Evolutionary conservation across 441 rosid species (phyloP).

Genomic region (Populus trichocarpa): DNA sequence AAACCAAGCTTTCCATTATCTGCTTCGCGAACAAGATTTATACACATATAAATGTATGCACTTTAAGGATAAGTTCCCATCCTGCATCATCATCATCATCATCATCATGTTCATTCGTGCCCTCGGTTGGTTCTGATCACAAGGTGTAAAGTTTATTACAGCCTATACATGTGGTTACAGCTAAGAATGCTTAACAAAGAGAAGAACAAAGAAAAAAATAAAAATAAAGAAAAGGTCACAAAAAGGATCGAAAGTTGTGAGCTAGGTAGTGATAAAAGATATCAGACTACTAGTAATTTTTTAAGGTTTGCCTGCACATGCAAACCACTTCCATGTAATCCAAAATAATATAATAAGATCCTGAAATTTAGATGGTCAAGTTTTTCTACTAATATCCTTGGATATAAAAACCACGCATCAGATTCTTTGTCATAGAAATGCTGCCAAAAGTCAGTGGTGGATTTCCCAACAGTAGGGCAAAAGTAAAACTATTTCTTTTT

Average conservation of each 20-base stretch:
- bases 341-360: conserved; percentile 2
- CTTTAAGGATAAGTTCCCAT: background rate
- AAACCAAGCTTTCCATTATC: background rate
- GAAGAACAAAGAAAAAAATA: background rate
- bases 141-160: background rate
- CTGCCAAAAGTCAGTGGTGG: conserved; percentile 4
- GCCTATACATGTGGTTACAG: background rate
- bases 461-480: conserved; percentile 4
- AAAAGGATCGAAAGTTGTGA: background rate
- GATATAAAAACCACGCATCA: background rate
- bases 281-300: background rate
- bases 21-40: background rate
- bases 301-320: conserved; percentile 8
- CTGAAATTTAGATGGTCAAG: conserved; percentile 11
- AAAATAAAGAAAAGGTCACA: background rate
- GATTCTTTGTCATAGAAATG: conserved; percentile 6
- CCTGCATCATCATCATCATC: background rate
- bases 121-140: background rate
- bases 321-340: background rate
- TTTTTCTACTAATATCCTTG: background rate
- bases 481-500: background rate
- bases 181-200: conserved; percentile 1
- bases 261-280: background rate
- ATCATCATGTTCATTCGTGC: background rate
- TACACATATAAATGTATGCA: background rate